These are phyloP conservation scores for Orbilia quercus DNA, from an alignment of 2,329 filamentous ascomycete genomes.

Conservation along the genomic window DNA sequence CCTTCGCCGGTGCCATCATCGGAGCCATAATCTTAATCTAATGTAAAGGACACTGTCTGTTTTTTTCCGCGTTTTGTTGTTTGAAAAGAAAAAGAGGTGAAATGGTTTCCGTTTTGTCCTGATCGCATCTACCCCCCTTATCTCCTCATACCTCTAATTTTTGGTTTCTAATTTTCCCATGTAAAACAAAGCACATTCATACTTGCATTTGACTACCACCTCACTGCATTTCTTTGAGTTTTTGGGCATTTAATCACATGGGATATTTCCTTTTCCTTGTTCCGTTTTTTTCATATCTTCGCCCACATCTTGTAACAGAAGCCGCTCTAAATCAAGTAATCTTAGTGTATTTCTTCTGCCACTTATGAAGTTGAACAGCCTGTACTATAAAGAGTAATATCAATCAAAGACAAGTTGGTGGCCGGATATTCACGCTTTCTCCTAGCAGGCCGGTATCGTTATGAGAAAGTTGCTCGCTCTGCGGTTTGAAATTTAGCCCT, in stretches of 20 bases:
- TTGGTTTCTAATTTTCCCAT: slow-evolving; percentile 1
- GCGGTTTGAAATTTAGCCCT: too few relatives aligned
- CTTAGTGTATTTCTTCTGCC: background rate
- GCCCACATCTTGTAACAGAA: background rate
- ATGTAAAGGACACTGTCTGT: slow-evolving; percentile 9
- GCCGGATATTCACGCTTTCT: too few relatives aligned
- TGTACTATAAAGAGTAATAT: slow-evolving; percentile 15
- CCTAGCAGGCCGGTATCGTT: too few relatives aligned
- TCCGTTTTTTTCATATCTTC: slow-evolving; percentile 1
- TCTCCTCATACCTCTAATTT: slow-evolving; percentile 8
- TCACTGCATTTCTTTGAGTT: slow-evolving; percentile 20
- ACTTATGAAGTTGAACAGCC: slow-evolving; percentile 14
- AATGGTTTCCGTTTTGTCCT: background rate
- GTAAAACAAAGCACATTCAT: background rate
- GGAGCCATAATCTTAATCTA: slow-evolving; percentile 32
- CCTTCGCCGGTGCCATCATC: slow-evolving; percentile 30
- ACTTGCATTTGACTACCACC: background rate
- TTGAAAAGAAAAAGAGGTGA: slow-evolving; percentile 9
- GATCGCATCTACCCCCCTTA: background rate
- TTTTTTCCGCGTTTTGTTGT: slow-evolving; percentile 9
- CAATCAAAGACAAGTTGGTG: slow-evolving; percentile 13
- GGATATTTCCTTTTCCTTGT: background rate
- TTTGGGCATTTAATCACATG: slow-evolving; percentile 6
- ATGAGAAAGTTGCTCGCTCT: too few relatives aligned
- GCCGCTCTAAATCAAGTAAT: slow-evolving; percentile 12